Evolutionary conservation across 345 rosid genomes (phyloP).

Genomic region (Syzygium oleosum): DNA sequence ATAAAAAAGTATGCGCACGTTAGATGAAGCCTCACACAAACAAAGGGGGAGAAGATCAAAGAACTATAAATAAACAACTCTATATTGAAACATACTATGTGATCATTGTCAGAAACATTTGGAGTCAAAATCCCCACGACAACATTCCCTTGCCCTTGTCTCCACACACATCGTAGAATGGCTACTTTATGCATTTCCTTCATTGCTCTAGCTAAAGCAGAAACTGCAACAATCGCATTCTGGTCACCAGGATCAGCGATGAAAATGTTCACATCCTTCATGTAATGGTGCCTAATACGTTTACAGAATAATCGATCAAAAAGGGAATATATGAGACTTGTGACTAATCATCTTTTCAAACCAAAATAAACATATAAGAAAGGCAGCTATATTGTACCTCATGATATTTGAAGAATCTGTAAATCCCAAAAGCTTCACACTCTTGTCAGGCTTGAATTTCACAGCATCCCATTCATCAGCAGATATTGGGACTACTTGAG

Average conservation of each 20-base stretch:
- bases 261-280: constrained; percentile 86
- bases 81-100: constrained; percentile 37
- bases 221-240: constrained; percentile 54
- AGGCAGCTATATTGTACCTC: constrained; percentile 35
- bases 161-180: constrained; percentile 93
- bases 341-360: constrained; percentile 1
- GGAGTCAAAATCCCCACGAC: constrained; percentile 82
- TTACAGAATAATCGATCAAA: not conserved
- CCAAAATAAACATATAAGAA: not conserved
- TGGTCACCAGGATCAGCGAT: constrained; percentile 75
- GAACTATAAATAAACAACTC: not conserved
- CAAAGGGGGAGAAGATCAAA: not conserved
- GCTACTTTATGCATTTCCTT: constrained; percentile 69
- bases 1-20: constrained; percentile 5
- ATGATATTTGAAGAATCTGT: constrained; percentile 60
- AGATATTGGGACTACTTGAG: constrained; percentile 90
- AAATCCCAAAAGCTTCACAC: constrained; percentile 89
- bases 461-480: constrained; percentile 61
- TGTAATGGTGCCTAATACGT: constrained; percentile 65
- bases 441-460: constrained; percentile 84
- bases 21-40: constrained; percentile 3
- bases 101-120: constrained; percentile 53
- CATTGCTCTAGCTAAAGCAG: constrained; percentile 89
- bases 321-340: not conserved
- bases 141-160: constrained; percentile 67